phyloP scores from a whole-genome alignment of 2,329 filamentous ascomycete genomes.

The Boeremia exigua region DNA sequence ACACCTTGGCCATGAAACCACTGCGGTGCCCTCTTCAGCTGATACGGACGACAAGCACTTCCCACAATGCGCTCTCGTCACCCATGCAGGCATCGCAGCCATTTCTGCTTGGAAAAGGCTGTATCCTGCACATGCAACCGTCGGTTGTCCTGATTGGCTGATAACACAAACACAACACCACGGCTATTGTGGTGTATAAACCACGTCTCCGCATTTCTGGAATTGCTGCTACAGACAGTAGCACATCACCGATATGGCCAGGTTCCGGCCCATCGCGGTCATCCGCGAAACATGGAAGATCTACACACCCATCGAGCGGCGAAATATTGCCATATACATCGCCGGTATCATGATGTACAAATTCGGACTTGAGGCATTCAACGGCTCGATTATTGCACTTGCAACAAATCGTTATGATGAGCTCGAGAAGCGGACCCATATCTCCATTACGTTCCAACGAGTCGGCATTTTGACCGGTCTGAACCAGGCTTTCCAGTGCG shows the following conservation, averaged over 20 bases:
- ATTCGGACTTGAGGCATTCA: conserved; percentile 60
- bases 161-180: conserved; percentile 15
- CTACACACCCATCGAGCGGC: conserved; percentile 52
- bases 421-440: conserved; percentile 44
- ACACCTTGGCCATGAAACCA: conserved; percentile 29
- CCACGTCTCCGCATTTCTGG: conserved; percentile 28
- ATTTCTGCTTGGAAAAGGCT: conserved; percentile 23
- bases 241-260: conserved; percentile 25
- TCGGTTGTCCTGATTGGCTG: conserved; percentile 25
- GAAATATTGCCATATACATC: conserved; percentile 51
- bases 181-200: conserved; percentile 30
- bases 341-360: conserved; percentile 61
- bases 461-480: conserved; percentile 57
- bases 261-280: conserved; percentile 30
- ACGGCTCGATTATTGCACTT: conserved; percentile 57
- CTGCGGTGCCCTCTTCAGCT: conserved; percentile 23
- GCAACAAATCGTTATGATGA: conserved; percentile 60
- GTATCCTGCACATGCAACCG: conserved; percentile 31
- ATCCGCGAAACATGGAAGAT: conserved; percentile 39
- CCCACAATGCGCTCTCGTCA: conserved; percentile 31
- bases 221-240: conserved; percentile 21
- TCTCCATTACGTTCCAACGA: conserved; percentile 54
- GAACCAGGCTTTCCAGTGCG: conserved; percentile 59
- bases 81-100: conserved; percentile 27
- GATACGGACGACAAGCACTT: conserved; percentile 23